Conservation (phyloP, 2,329 filamentous ascomycete genomes). For the Colletotrichum simmondsii region DNA sequence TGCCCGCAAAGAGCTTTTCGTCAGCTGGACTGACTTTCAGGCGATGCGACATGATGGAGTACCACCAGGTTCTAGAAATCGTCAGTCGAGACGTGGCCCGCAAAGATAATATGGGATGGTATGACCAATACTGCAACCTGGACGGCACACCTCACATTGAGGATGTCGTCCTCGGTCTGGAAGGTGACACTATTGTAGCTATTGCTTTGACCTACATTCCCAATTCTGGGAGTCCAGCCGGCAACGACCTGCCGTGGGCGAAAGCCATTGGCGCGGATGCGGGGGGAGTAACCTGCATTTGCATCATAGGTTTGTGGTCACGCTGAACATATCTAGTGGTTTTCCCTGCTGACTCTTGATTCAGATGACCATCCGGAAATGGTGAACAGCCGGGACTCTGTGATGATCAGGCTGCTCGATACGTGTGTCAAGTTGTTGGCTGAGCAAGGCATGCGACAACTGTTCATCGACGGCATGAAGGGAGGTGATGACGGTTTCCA, state of each 20-base stretch:
- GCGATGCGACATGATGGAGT: conserved; percentile 57
- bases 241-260: conserved; percentile 67
- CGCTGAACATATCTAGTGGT: background rate
- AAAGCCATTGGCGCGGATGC: conserved; percentile 59
- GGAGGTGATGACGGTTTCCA: conserved; percentile 61
- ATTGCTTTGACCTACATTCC: conserved; percentile 65
- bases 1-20: conserved; percentile 53
- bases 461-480: conserved; percentile 67
- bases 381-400: conserved; percentile 56
- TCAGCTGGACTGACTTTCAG: conserved; percentile 56
- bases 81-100: conserved; percentile 59
- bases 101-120: conserved; percentile 65
- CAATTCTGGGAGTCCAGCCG: conserved; percentile 55
- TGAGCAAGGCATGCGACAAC: conserved; percentile 60
- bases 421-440: conserved; percentile 60
- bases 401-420: conserved; percentile 65
- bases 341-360: conserved; percentile 8
- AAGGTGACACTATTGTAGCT: conserved; percentile 60
- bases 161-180: conserved; percentile 65
- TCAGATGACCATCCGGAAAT: conserved; percentile 57
- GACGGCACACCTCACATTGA: conserved; percentile 58
- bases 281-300: conserved; percentile 71
- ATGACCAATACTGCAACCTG: conserved; percentile 67
- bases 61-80: conserved; percentile 58
- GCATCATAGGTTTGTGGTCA: conserved; percentile 61